Percentiles rank a stretch among this genome's conserved stretches.
Conservation (phyloP, 2,329 filamentous ascomycete genomes). For the Pseudogymnoascus sp. region DNA sequence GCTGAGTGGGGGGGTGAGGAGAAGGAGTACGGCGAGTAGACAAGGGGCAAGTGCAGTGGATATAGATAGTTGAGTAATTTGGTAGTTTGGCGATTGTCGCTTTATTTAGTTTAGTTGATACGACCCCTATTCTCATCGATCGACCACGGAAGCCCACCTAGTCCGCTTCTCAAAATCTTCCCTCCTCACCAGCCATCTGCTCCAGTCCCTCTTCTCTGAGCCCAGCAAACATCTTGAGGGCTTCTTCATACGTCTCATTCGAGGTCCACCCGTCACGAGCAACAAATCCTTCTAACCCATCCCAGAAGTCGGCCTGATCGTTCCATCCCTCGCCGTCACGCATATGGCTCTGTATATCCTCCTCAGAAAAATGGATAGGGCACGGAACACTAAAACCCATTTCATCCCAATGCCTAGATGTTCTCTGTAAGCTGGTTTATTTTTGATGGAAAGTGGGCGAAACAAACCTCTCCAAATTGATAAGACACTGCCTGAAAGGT, state of each 20-base stretch:
- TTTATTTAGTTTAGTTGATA: not conserved
- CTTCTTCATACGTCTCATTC: conserved; percentile 30
- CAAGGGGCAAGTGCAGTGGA: conserved; percentile 6
- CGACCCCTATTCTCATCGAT: not conserved
- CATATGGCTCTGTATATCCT: conserved; percentile 18
- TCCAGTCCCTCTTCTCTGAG: conserved; percentile 29
- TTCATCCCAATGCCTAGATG: conserved; percentile 26
- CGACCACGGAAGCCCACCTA: conserved; percentile 20
- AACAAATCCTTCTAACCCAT: conserved; percentile 29
- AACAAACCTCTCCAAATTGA: conserved; percentile 27
- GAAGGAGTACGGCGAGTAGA: conserved; percentile 16
- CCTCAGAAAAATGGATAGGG: conserved; percentile 24
- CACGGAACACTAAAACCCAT: conserved; percentile 25
- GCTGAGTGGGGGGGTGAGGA: conserved; percentile 14
- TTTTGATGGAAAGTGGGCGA: conserved; percentile 13
- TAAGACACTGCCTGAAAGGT: conserved; percentile 28
- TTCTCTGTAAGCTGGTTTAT: conserved; percentile 16
- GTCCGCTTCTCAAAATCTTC: conserved; percentile 28
- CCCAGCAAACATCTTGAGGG: conserved; percentile 29
- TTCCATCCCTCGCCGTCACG: conserved; percentile 27
- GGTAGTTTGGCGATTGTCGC: not conserved
- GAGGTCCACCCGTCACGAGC: conserved; percentile 32
- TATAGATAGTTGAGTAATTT: not conserved
- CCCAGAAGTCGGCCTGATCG: conserved; percentile 30
- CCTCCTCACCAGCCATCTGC: conserved; percentile 28